Conservation (phyloP, 306 rosid species). For the Bauhinia variegata region DNA sequence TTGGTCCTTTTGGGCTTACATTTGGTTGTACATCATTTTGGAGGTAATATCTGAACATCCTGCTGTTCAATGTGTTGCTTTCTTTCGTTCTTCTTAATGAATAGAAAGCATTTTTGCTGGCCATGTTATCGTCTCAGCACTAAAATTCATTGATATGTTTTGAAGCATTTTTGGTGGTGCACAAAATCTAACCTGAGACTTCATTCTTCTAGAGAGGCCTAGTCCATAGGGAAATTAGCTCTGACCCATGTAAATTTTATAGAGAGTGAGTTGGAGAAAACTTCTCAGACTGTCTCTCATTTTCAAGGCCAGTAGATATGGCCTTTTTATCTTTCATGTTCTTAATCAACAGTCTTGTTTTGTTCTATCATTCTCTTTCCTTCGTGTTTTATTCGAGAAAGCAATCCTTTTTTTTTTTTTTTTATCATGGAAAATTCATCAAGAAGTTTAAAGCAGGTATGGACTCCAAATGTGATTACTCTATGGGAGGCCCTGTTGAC, state of each 20-base stretch:
- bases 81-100: slow-evolving; percentile 13
- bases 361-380: slow-evolving; percentile 21
- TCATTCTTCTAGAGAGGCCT: slow-evolving; percentile 21
- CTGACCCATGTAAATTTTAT: slow-evolving; percentile 10
- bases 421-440: slow-evolving; percentile 16
- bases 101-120: neutral
- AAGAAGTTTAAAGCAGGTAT: slow-evolving; percentile 58
- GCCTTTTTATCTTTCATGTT: slow-evolving; percentile 23
- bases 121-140: neutral
- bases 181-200: slow-evolving; percentile 15
- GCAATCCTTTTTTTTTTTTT: neutral
- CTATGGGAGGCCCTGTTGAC: slow-evolving; percentile 94
- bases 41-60: slow-evolving; percentile 59
- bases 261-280: slow-evolving; percentile 14
- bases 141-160: neutral
- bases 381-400: neutral
- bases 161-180: slow-evolving; percentile 9
- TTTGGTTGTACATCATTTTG: slow-evolving; percentile 91
- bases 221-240: slow-evolving; percentile 20
- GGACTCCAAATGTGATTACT: slow-evolving; percentile 92
- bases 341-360: slow-evolving; percentile 35
- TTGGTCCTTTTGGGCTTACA: slow-evolving; percentile 99
- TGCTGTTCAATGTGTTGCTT: slow-evolving; percentile 17
- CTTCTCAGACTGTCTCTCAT: slow-evolving; percentile 25
- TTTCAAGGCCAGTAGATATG: slow-evolving; percentile 28